Evolutionary conservation across 306 rosid species (phyloP), one percentile per base, ranked within the genome.

Genomic region (Luffa acutangula): DNA sequence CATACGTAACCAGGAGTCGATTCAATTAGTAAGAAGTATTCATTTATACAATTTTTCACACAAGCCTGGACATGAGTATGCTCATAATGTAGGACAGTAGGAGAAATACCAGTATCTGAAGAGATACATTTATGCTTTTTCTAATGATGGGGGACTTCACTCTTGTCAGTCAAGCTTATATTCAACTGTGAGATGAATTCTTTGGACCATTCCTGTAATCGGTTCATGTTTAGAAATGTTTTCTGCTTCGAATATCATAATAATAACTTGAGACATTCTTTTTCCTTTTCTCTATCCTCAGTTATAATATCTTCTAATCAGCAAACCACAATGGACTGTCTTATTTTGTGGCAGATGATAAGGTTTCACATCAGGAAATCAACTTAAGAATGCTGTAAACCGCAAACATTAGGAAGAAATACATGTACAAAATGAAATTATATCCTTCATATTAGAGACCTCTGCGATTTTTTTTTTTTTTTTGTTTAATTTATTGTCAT

Each of bases 391-490:
- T 42, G 46, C 53, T 14, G 52, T 41, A 69, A 48, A 3, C 75
- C 4, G 18, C 54, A 20, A 41, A 34, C 17, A 33, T 9, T 2
- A 75, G 46, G 60, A 74, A 74, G 43, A 52, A 52, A 53, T 9
- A 53, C 78, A 75, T 53, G 78, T 75, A 75, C 78, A 75, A 53
- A 75, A 54, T 33, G 64, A 75, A 75, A 75, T 75, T 75, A 48
- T 74, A 75, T 75, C 18, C 46, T 51, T 75, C 63, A 75, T 75
- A 53, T 51, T 75, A 75, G 78, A 75, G 52, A 75, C 21, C 63
- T 25, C 31, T 25, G 31, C 31, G 31, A 25, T 25, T 25, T 25
- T 25, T 25, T 69, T 45, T 1, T 21, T 69, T 69, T 65, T 18
- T 41, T 25, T 25, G 31, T 25, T 25, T 25, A 25, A 25, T 25